phyloP scores from a whole-genome alignment of 1,139 yeast genomes.

The Debaryomyces coudertii region DNA sequence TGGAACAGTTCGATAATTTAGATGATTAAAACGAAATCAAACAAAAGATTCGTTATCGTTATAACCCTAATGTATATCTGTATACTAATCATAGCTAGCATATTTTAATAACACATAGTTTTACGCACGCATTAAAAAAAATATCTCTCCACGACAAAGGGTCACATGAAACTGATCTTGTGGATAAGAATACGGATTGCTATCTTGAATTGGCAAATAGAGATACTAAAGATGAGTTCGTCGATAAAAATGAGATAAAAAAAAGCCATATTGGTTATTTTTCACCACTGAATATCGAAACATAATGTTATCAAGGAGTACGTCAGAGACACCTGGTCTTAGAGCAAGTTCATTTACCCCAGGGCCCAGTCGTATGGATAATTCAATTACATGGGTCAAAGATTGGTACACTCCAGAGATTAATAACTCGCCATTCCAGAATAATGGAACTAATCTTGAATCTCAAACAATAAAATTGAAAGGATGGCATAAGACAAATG shows the following conservation, averaged over 20 bases:
- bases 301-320: slow-evolving; percentile 24
- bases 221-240: not conserved
- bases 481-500: slow-evolving; percentile 44
- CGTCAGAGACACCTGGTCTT: slow-evolving; percentile 20
- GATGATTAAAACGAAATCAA: not conserved
- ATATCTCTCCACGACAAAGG: slow-evolving; percentile 4
- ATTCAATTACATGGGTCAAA: slow-evolving; percentile 44
- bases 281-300: not conserved
- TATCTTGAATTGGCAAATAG: not conserved
- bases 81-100: not conserved
- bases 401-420: slow-evolving; percentile 45
- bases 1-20: not conserved
- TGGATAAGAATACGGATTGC: slow-evolving; percentile 6
- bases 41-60: not conserved
- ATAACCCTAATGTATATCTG: not conserved
- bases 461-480: slow-evolving; percentile 31
- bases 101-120: not conserved
- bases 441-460: not conserved
- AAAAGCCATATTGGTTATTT: not conserved
- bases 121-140: not conserved
- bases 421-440: not conserved
- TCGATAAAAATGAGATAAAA: slow-evolving; percentile 6
- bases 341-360: slow-evolving; percentile 10
- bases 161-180: slow-evolving; percentile 9
- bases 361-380: slow-evolving; percentile 28